phyloP scores from a whole-genome alignment of 257 asterid species.

The Solanum clarkiae region DNA sequence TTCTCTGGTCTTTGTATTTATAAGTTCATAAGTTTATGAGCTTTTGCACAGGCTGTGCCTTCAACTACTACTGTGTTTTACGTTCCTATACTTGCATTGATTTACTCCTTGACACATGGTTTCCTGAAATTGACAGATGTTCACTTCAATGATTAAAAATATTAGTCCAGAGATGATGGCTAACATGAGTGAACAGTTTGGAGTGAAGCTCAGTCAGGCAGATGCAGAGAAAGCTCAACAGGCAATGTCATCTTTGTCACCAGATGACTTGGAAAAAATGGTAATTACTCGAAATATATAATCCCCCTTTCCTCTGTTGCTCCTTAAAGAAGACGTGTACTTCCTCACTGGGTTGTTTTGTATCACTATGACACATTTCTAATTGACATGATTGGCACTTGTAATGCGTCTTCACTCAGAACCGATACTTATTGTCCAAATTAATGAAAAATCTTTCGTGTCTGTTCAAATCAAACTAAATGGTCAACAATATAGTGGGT shows the following conservation, averaged over 20 bases:
- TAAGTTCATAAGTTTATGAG: neutral
- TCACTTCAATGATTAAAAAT: slow-evolving; percentile 77
- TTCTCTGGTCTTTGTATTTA: neutral
- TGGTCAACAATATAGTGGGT: neutral
- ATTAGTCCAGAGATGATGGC: slow-evolving; percentile 95
- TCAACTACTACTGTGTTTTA: neutral
- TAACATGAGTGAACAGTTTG: slow-evolving; percentile 91
- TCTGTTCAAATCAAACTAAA: neutral
- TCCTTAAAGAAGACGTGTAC: neutral
- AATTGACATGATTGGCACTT: neutral
- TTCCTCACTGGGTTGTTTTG: neutral
- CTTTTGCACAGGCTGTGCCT: neutral
- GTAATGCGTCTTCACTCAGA: neutral
- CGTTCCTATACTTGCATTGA: neutral
- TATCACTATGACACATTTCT: neutral
- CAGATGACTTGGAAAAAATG: slow-evolving; percentile 86
- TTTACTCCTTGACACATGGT: neutral
- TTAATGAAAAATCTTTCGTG: neutral
- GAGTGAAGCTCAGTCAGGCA: slow-evolving; percentile 76
- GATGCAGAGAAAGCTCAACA: slow-evolving; percentile 99
- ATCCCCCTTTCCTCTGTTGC: neutral
- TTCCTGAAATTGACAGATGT: slow-evolving; percentile 52
- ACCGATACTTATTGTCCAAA: neutral
- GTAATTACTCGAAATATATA: slow-evolving; percentile 16
- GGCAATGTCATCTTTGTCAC: slow-evolving; percentile 91